phyloP scores from a whole-genome alignment of 2,329 filamentous ascomycete species.

The Aspergillus hiratsukae region DNA sequence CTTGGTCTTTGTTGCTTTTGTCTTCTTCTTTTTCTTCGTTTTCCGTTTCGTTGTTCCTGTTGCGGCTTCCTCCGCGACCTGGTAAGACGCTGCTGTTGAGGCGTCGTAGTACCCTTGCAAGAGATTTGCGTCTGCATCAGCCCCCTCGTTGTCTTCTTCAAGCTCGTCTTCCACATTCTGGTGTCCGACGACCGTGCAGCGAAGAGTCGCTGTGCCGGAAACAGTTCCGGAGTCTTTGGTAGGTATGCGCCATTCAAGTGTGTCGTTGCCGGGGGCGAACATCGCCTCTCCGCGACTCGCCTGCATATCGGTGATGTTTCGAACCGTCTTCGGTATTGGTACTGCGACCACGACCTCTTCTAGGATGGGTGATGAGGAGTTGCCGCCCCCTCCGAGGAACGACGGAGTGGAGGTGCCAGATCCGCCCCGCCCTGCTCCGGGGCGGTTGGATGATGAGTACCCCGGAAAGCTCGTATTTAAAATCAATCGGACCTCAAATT shows the following conservation, averaged over 20 bases:
- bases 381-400: constrained; percentile 51
- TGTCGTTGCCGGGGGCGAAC: constrained; percentile 67
- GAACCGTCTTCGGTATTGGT: constrained; percentile 72
- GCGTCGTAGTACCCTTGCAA: constrained; percentile 46
- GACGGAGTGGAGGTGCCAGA: constrained; percentile 47
- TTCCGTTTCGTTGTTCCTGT: constrained; percentile 29
- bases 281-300: constrained; percentile 77
- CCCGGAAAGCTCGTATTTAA: constrained; percentile 63
- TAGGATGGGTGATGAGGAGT: constrained; percentile 57
- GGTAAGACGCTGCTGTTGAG: constrained; percentile 31
- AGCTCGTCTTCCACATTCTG: constrained; percentile 46
- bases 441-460: constrained; percentile 38
- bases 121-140: constrained; percentile 34
- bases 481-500: constrained; percentile 82
- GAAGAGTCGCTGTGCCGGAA: constrained; percentile 65
- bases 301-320: constrained; percentile 77
- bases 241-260: constrained; percentile 78
- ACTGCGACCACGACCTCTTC: constrained; percentile 76
- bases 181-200: constrained; percentile 73
- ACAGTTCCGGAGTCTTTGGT: constrained; percentile 69
- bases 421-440: constrained; percentile 34
- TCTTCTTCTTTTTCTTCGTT: constrained; percentile 35
- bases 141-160: constrained; percentile 36
- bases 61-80: constrained; percentile 17
- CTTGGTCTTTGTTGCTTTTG: constrained; percentile 31